Evolutionary conservation across 2,329 filamentous ascomycete species (phyloP), one percentile per base, ranked within the genome.

Genomic region (Sporothrix dimorphospora): DNA sequence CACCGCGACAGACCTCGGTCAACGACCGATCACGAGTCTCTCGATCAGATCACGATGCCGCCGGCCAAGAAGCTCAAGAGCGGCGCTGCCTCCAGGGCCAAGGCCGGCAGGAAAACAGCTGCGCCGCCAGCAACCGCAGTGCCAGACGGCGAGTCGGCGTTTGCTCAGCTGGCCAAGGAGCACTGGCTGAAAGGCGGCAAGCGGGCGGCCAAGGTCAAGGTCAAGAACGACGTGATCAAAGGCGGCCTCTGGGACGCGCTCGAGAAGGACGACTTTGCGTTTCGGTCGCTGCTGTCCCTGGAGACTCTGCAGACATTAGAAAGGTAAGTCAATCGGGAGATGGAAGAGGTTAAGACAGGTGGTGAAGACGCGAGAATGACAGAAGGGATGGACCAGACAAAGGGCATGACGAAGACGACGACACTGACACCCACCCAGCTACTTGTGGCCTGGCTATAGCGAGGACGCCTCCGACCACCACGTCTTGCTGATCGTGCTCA

Each of bases 261-360:
- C 77, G 94, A 97, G 81, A 90, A 90, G 75, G 92, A 94, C 71
- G 87, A 88, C 71, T 98, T 98, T 79, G 85, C 89, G 45, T 89
- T 91, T 80, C 91, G 90, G 79, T 92, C 92, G 5, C 86, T 99
- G 27, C 84, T 97, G 75, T 88, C 93, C 34, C 86, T 99, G 71
- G 96, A 99, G 82, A 95, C 94, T 77, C 82, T 98, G 77, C 96
- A 98, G 83, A 90, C 94, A 55, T 83, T 99, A 73, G 96, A 99
- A 81, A 92, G 88, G 91, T 92, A 83, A 24, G 82, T 55, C 42
- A 66, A 47, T 53, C n/a, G 49, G 14, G 21, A 21, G 30, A 3
- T 3, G 30, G 30, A n/a, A n/a, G 30, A 3, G 30, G 30, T 34
- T 6, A 34, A 34, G 30, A 34, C 30, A 34, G 4, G 47, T 21